Base-by-base conservation (phyloP, 495 filamentous ascomycete species). In the Endocarpon pusillum region DNA sequence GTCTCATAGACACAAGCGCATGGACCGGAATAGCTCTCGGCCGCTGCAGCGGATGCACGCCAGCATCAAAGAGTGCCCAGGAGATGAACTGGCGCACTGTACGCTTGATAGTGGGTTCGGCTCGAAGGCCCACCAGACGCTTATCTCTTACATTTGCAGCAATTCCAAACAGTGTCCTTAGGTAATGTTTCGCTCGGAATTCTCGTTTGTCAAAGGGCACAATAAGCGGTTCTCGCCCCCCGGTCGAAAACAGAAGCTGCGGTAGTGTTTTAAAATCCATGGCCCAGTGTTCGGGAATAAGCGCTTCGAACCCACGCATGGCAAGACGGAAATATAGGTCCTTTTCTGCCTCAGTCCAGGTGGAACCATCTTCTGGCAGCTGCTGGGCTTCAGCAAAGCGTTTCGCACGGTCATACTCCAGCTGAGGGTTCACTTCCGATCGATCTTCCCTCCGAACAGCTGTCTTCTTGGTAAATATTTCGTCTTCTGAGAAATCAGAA, bases 211-310 rank as follows among this genome's bases (percentile, higher is more conserved):
- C 47, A 0, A 49, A 36, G 3, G 57, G 40, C 30, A 63, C 61
- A 41, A 81, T 66, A 26, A 71, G 53, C 5, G 53, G 44, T 1
- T 49, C 43, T 21, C 67, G 49, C 0, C 47, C 41, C 3, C 42
- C 29, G 6, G 26, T 27, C 12, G 61, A 52, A 46, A 81, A 81
- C 1, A 81, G 44, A 7, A 52, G 50, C 3, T 63, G 54, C 0
- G 76, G 75, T 21, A 80, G 49, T 1, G 64, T 75, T 1, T 44
- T 42, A 42, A 78, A 81, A 41, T 81, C 77, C 30, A 59, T 53
- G 23, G 55, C 43, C 72, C 73, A 82, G 33, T 53, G 44, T 3
- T 33, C 29, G 1, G 67, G 67, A 17, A 80, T 42, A 1, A 78
- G 44, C 3, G 70, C 64, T 52, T 78, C 71, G 19, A 61, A 64